Conservation (phyloP, 805 yeast species). For the Candida patagonica region DNA sequence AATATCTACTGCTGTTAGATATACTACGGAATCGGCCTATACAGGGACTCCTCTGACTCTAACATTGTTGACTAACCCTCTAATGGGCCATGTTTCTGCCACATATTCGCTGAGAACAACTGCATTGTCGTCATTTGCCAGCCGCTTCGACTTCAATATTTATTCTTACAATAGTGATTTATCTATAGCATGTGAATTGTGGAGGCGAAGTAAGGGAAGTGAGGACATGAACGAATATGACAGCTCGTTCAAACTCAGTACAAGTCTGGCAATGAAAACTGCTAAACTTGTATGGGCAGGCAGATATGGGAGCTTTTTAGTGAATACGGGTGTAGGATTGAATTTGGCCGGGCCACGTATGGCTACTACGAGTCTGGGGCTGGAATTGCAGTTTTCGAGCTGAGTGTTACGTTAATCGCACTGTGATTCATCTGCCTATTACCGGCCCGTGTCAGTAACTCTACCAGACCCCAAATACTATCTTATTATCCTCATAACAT, state of each 20-base stretch:
- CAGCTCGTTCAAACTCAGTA: slow-evolving; percentile 61
- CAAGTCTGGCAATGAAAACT: slow-evolving; percentile 54
- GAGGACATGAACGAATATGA: slow-evolving; percentile 34
- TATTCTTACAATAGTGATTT: slow-evolving; percentile 86
- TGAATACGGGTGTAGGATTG: slow-evolving; percentile 63
- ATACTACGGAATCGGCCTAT: slow-evolving; percentile 74
- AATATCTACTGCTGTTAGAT: slow-evolving; percentile 71
- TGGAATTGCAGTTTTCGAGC: slow-evolving; percentile 54
- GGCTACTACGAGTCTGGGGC: slow-evolving; percentile 43
- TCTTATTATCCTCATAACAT: no score
- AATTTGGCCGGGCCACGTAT: slow-evolving; percentile 38
- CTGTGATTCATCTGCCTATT: no score
- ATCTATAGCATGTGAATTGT: slow-evolving; percentile 77
- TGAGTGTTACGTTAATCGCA: no score
- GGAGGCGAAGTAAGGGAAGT: slow-evolving; percentile 36
- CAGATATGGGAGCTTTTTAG: slow-evolving; percentile 63
- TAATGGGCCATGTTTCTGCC: slow-evolving; percentile 80
- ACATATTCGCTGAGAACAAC: slow-evolving; percentile 81
- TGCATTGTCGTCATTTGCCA: slow-evolving; percentile 59
- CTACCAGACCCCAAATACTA: no score
- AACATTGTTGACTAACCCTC: slow-evolving; percentile 79
- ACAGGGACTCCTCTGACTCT: slow-evolving; percentile 86
- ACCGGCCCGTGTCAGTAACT: no score
- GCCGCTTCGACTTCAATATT: slow-evolving; percentile 80
- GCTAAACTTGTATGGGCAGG: slow-evolving; percentile 82